Conservation (phyloP, 345 rosid genomes). For the Aquilaria sinensis region DNA sequence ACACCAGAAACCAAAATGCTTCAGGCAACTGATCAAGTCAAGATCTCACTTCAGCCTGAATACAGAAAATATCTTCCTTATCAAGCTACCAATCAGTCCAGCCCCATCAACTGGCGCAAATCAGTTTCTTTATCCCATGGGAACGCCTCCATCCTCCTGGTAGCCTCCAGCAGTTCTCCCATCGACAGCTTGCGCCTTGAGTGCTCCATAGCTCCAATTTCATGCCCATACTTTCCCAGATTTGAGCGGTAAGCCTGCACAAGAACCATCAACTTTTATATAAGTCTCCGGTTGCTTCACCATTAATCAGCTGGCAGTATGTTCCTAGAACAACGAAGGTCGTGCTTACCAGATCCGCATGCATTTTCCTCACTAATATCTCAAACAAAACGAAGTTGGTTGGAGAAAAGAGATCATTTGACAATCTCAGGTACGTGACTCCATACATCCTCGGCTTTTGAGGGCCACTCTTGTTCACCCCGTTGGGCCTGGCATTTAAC, state of each 20-base stretch:
- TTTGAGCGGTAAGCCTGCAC: conserved; percentile 34
- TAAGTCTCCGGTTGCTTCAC: neutral
- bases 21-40: no score
- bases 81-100: conserved; percentile 25
- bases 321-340: no score
- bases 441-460: conserved; percentile 61
- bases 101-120: conserved; percentile 37
- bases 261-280: neutral
- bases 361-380: conserved; percentile 75
- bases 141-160: conserved; percentile 49
- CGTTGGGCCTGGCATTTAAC: conserved; percentile 77
- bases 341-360: conserved; percentile 65
- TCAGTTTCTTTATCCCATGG: conserved; percentile 69
- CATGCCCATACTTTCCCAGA: conserved; percentile 42
- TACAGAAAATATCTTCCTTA: conserved; percentile 24
- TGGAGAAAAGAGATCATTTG: conserved; percentile 36
- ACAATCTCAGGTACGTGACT: conserved; percentile 64
- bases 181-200: conserved; percentile 37
- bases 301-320: neutral
- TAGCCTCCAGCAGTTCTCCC: conserved; percentile 53
- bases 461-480: conserved; percentile 42
- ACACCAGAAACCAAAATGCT: no score
- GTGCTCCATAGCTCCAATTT: conserved; percentile 39
- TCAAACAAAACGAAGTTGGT: conserved; percentile 55
- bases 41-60: conserved; percentile 21